A percentile compares a stretch with the other conserved stretches of the same genome.
These are phyloP conservation scores for Raphidocelis subcapitata DNA, from an alignment of 139 green algal genomes.

Conservation along the genomic window DNA sequence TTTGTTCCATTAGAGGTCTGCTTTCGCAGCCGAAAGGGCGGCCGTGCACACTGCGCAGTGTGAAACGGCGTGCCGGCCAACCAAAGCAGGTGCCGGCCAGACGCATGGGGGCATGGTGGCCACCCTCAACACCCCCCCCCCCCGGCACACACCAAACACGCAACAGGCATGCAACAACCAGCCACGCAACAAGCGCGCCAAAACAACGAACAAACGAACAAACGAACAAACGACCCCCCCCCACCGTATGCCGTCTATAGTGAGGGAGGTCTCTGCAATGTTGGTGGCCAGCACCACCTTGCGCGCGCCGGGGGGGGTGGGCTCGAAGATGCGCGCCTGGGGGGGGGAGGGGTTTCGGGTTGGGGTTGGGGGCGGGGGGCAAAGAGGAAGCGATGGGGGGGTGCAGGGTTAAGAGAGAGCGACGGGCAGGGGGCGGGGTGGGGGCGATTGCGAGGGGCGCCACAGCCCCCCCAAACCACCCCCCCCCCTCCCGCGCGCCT, in stretches of 20 bases:
- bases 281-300: conserved; percentile 99
- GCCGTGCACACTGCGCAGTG: too few relatives aligned
- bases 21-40: too few relatives aligned
- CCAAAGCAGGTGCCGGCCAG: too few relatives aligned
- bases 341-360: background rate
- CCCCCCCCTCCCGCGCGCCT: conserved; percentile 37
- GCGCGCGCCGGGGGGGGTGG: conserved; percentile 81
- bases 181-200: too few relatives aligned
- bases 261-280: conserved; percentile 97
- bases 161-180: too few relatives aligned
- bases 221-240: too few relatives aligned
- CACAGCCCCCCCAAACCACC: background rate
- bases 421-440: background rate
- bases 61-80: too few relatives aligned
- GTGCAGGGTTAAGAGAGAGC: background rate
- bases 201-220: too few relatives aligned
- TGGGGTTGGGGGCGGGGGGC: background rate
- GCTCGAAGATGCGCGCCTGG: conserved; percentile 97
- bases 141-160: too few relatives aligned
- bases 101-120: too few relatives aligned
- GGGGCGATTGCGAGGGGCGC: background rate
- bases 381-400: background rate
- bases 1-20: too few relatives aligned
- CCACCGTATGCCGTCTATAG: conserved; percentile 97
- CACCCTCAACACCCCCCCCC: too few relatives aligned